Base-by-base conservation (phyloP, 2,329 filamentous ascomycete genomes). In the Penicillium sclerotiorum region DNA sequence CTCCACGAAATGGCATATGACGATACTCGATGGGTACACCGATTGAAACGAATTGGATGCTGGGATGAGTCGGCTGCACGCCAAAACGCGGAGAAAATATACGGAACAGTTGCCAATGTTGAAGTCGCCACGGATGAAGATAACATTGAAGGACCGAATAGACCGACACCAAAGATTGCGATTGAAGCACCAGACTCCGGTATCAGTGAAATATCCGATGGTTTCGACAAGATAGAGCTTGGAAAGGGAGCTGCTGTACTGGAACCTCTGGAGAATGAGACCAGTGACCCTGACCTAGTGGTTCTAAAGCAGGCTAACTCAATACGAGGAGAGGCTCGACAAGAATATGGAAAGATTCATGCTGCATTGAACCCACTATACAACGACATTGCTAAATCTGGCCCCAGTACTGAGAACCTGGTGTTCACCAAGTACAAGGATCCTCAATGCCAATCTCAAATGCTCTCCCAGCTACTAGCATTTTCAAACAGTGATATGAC, bases 1-100 rank as follows among this genome's bases (percentile, higher is more conserved):
- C 84, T 97, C 80, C 87, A 88, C 67, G 94, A 99, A 73, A 99
- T 99, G 92, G 92, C 96, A 3, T 99, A 97, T 73, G 94, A 99
- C 70, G 94, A 99, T 71, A 90, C 91, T 42, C 83, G 93, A 75
- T 99, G 94, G 94, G 88, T 97, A 32, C 85, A 89, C 56, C 83
- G 89, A 56, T 73, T 99, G 47, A 88, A 88, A 67, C 85, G 81
- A 50, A 96, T 99, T 85, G 89, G 87, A 2, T 88, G 89, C 59
- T 99, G 94, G 94, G 87, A 95, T 65, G 94, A 99, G 67, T 71
- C 77, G 3, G 93, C 96, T 67, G 94, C 94, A 4, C 82, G 92
- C 53, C 85, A 83, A 59, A 78, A 89, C 45, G 89, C 90, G 45
- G 93, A 96, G 55, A 86, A 93, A 20, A 80, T 82, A 7, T 80